A percentile compares a stretch with the other conserved stretches of the same genome.
phyloP scores from a whole-genome alignment of 2,329 filamentous ascomycete genomes.

The Xenoacremonium recifei region DNA sequence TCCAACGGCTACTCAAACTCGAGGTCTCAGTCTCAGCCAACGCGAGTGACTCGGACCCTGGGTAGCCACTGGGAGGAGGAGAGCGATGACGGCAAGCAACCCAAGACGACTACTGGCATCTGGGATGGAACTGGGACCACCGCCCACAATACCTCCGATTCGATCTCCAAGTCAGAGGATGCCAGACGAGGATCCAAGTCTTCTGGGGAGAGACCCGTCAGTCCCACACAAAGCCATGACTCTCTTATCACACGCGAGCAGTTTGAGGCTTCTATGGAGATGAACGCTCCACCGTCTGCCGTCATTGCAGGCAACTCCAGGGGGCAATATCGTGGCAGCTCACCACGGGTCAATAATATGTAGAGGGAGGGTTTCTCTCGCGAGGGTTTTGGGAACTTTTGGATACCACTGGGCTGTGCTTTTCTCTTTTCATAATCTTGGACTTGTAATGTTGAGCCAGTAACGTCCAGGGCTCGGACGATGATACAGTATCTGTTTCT shows the following conservation, averaged over 20 bases:
- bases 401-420: no score
- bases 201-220: conserved; percentile 14
- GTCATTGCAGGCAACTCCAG: conserved; percentile 16
- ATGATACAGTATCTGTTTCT: no score
- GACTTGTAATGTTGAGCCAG: no score
- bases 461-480: no score
- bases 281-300: conserved; percentile 2
- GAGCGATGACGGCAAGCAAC: conserved; percentile 10
- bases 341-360: neutral
- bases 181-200: conserved; percentile 7
- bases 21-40: conserved; percentile 20
- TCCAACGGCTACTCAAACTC: conserved; percentile 24
- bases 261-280: conserved; percentile 15
- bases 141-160: conserved; percentile 17
- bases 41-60: conserved; percentile 17
- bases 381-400: no score
- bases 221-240: conserved; percentile 28
- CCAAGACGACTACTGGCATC: conserved; percentile 24
- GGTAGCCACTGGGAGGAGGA: conserved; percentile 25
- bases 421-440: no score
- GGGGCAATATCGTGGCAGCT: conserved; percentile 13
- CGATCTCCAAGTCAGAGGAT: conserved; percentile 18
- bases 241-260: conserved; percentile 24
- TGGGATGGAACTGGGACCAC: conserved; percentile 17
- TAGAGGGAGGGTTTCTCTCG: neutral